Percentiles rank a stretch among this genome's conserved stretches.
phyloP scores from a whole-genome alignment of 2,329 filamentous ascomycete genomes.

The Bisporella sp. region DNA sequence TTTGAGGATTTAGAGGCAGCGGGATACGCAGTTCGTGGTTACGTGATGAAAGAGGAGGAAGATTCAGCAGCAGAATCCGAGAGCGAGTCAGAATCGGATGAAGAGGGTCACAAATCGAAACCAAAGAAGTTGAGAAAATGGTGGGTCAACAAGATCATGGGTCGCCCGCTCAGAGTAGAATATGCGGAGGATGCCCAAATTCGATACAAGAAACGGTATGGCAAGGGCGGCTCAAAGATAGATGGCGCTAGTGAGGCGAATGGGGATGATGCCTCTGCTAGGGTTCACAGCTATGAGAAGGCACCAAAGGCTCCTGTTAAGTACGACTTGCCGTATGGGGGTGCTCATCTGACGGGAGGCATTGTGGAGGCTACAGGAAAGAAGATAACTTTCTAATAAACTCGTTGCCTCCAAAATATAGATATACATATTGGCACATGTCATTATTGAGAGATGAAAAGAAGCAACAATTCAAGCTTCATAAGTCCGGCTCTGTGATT shows the following conservation, averaged over 20 bases:
- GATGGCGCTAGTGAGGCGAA: constrained; percentile 7
- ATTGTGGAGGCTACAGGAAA: constrained; percentile 74
- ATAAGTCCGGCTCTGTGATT: no score
- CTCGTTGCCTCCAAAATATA: no score
- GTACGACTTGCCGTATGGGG: constrained; percentile 35
- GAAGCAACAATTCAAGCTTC: no score
- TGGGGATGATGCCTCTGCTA: constrained; percentile 8
- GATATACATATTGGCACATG: no score
- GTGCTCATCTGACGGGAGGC: constrained; percentile 64
- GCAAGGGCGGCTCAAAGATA: constrained; percentile 51
- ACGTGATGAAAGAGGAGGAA: constrained; percentile 58
- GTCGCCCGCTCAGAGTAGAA: constrained; percentile 78
- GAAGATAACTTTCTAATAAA: constrained; percentile 69
- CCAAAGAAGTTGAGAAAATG: constrained; percentile 62
- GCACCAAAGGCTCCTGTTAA: constrained; percentile 30
- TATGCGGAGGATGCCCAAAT: constrained; percentile 86
- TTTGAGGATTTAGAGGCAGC: constrained; percentile 76
- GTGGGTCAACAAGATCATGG: constrained; percentile 80
- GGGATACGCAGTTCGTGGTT: constrained; percentile 72
- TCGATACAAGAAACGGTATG: constrained; percentile 90
- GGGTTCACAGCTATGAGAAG: constrained; percentile 18
- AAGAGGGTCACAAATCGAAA: constrained; percentile 38
- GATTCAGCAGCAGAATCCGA: constrained; percentile 29
- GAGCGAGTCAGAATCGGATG: constrained; percentile 26
- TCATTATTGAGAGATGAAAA: no score